Conservation (phyloP, 768 basidiomycete genomes). For the Leccinum subgranulosum region DNA sequence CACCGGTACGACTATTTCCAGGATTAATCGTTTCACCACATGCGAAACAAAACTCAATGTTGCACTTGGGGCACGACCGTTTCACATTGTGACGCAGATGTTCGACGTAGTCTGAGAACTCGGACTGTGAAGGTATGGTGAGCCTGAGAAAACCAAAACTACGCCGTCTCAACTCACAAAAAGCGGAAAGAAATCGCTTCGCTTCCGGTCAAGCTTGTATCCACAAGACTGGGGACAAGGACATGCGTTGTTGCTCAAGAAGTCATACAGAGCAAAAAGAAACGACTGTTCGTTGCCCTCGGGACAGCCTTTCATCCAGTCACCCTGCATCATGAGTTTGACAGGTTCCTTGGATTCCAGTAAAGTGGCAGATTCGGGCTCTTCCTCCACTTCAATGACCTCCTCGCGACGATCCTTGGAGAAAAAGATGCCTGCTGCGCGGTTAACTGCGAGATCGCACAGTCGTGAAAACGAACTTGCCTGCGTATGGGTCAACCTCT, state of each 20-base stretch:
- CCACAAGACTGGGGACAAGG: conserved; percentile 78
- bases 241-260: conserved; percentile 61
- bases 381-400: conserved; percentile 88
- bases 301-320: conserved; percentile 98
- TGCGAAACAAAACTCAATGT: conserved; percentile 63
- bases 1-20: conserved; percentile 43
- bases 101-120: conserved; percentile 67
- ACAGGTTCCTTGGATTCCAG: conserved; percentile 43
- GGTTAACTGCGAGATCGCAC: conserved; percentile 6
- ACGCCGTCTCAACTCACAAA: conserved; percentile 53
- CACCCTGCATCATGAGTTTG: conserved; percentile 78
- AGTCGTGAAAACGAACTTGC: conserved; percentile 35
- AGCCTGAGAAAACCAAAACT: conserved; percentile 4
- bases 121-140: conserved; percentile 44
- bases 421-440: conserved; percentile 76
- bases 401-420: conserved; percentile 92
- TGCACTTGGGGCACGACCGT: conserved; percentile 61
- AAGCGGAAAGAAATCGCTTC: conserved; percentile 79
- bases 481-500: conserved; percentile 87
- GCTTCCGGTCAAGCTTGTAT: conserved; percentile 52
- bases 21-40: conserved; percentile 65
- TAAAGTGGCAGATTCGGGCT: conserved; percentile 51
- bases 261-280: conserved; percentile 80
- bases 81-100: conserved; percentile 58
- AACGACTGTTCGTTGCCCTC: conserved; percentile 89